Base-by-base conservation (phyloP, 805 yeast species). In the Spathaspora sp. region DNA sequence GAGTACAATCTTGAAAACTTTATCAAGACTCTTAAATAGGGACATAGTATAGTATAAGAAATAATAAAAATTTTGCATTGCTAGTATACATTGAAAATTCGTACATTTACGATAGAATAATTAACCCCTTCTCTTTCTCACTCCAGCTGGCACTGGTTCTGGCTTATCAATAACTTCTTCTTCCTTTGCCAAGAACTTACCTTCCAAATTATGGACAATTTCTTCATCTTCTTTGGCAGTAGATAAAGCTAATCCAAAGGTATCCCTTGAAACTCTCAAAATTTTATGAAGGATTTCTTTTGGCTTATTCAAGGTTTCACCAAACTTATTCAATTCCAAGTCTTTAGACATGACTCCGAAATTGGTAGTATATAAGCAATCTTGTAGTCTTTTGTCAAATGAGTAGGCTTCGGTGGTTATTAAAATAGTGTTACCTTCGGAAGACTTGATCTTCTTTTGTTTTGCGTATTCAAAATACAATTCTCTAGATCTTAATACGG, bases 1-100 rank as follows among this genome's bases (percentile, higher is more conserved):
- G 99, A 94, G 73, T 94, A 94, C 69, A 89, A 94, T 63, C 81
- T 94, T 70, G 97, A 93, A 67, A 83, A 87, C 49, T 94, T 94
- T 67, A 93, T 94, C 69, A 88, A 88, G 72, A 86, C 87, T 26
- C 78, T 89, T 55, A 80, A 79, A 57, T 81, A 46, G 44, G 19
- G 32, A 9, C 20, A n/a, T 28, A 26, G 17, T 42, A 7, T 23
- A 12, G 10, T 38, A 49, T 29, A 29, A 10, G 14, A 10, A 35
- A 14, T 35, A 35, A 35, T 9, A 14, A 17, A 35, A 35, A 31
- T 11, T 31, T 31, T 31, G 35, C 35, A 31, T 31, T 31, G n/a
- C 12, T 11, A 11, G 10, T 31, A 11, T 31, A 31, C n/a, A 31
- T 23, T 23, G 26, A 23, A 23, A 23, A 23, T 23, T 29, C 14